These are phyloP conservation scores for Cutaneotrichosporon daszewskae DNA, from an alignment of 1,284 basidiomycete genomes.

Conservation along the genomic window DNA sequence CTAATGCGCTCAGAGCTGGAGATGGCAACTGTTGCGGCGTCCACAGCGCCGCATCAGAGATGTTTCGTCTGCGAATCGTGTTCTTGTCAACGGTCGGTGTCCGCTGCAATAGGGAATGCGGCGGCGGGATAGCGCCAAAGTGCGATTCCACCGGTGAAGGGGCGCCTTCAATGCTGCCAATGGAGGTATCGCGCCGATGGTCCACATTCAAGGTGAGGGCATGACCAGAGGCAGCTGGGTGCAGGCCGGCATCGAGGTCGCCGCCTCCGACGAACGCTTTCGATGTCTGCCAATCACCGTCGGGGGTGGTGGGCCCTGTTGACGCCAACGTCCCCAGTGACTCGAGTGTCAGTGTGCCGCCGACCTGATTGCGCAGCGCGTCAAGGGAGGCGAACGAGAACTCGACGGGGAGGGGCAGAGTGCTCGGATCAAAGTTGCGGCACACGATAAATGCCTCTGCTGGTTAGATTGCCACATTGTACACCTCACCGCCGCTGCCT, in stretches of 20 bases:
- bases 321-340: slow-evolving; percentile 24
- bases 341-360: slow-evolving; percentile 39
- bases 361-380: slow-evolving; percentile 25
- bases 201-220: background rate
- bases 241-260: slow-evolving; percentile 24
- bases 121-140: too few relatives aligned
- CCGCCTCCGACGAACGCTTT: slow-evolving; percentile 41
- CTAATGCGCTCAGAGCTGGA: too few relatives aligned
- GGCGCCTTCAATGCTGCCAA: slow-evolving; percentile 11
- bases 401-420: slow-evolving; percentile 32
- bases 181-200: slow-evolving; percentile 7
- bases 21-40: slow-evolving; percentile 2
- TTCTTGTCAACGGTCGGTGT: background rate
- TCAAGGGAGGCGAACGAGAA: slow-evolving; percentile 27
- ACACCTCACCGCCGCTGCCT: slow-evolving; percentile 45
- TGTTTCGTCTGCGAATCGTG: background rate
- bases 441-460: slow-evolving; percentile 56
- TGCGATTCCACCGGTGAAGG: slow-evolving; percentile 8
- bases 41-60: background rate
- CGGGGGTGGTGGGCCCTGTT: background rate
- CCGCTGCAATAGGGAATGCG: too few relatives aligned
- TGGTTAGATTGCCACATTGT: slow-evolving; percentile 1
- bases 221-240: background rate
- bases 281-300: slow-evolving; percentile 28
- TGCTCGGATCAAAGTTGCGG: slow-evolving; percentile 48